Conservation (phyloP, 768 basidiomycete species). For the Strobilomyces confusus region DNA sequence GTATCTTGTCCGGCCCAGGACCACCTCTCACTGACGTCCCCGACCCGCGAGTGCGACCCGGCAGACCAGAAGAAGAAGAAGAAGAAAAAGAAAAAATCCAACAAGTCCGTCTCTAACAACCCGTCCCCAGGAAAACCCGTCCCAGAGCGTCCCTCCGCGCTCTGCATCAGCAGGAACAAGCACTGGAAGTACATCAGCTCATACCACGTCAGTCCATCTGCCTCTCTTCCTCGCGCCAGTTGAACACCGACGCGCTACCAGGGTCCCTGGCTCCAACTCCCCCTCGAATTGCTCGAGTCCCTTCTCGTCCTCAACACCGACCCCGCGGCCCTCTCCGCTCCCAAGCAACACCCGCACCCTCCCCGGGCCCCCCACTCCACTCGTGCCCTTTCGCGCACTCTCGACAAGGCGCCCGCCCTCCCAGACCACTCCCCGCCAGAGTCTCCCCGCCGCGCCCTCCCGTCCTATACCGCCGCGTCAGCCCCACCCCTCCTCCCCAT, state of each 20-base stretch:
- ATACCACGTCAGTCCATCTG: slow-evolving; percentile 62
- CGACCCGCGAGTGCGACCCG: slow-evolving; percentile 6
- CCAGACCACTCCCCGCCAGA: slow-evolving; percentile 42
- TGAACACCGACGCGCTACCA: slow-evolving; percentile 26
- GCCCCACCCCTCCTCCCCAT: slow-evolving; percentile 50
- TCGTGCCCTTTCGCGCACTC: slow-evolving; percentile 23
- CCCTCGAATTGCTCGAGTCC: slow-evolving; percentile 80
- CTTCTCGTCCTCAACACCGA: slow-evolving; percentile 75
- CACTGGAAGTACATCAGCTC: slow-evolving; percentile 94
- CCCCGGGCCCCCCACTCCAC: slow-evolving; percentile 18
- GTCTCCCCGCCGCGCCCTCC: slow-evolving; percentile 36
- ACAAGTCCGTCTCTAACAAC: slow-evolving; percentile 28
- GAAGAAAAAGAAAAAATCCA: slow-evolving; percentile 50
- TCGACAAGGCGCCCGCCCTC: slow-evolving; percentile 42
- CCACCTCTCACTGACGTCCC: slow-evolving; percentile 12
- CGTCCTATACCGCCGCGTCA: slow-evolving; percentile 27
- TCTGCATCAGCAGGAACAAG: slow-evolving; percentile 90
- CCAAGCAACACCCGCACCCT: slow-evolving; percentile 41
- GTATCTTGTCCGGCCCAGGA: neutral
- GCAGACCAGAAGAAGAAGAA: slow-evolving; percentile 64
- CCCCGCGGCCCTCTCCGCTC: slow-evolving; percentile 54
- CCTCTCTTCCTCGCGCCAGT: neutral
- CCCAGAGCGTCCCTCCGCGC: slow-evolving; percentile 54
- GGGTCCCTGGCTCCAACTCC: slow-evolving; percentile 92
- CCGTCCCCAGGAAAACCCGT: slow-evolving; percentile 25